phyloP scores from a whole-genome alignment of 345 rosid genomes.

The Turnera subulata region DNA sequence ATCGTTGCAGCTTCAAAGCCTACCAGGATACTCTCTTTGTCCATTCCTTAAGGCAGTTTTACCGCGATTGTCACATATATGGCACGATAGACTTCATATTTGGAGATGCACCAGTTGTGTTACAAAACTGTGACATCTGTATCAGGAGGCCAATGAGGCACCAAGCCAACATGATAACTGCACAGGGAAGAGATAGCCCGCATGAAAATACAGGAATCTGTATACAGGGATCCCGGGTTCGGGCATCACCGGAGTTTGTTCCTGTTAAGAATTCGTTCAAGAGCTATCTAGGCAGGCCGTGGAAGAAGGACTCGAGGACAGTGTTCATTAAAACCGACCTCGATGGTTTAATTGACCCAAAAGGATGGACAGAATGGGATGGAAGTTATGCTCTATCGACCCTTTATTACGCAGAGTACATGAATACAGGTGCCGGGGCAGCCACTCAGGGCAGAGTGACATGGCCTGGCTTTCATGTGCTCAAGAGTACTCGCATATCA shows the following conservation, averaged over 20 bases:
- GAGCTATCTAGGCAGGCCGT: constrained; percentile 58
- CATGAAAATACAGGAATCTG: constrained; percentile 54
- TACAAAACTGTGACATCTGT: constrained; percentile 73
- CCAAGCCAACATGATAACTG: constrained; percentile 57
- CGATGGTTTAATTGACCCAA: constrained; percentile 51
- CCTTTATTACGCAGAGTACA: constrained; percentile 55
- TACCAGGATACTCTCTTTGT: constrained; percentile 68
- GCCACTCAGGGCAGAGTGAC: constrained; percentile 33
- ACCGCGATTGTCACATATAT: constrained; percentile 62
- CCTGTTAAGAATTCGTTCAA: constrained; percentile 30
- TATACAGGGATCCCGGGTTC: constrained; percentile 44
- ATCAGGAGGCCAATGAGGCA: constrained; percentile 50
- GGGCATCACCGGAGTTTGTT: constrained; percentile 37
- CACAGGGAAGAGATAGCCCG: constrained; percentile 58
- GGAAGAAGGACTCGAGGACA: constrained; percentile 54
- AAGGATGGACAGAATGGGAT: constrained; percentile 61
- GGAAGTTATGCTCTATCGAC: constrained; percentile 54
- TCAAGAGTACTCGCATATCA: no score
- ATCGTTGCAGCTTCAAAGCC: constrained; percentile 60
- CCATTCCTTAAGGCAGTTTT: constrained; percentile 61
- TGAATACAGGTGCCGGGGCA: constrained; percentile 53
- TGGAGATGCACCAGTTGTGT: constrained; percentile 54
- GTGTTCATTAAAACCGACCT: constrained; percentile 30
- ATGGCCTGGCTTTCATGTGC: constrained; percentile 71
- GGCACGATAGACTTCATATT: constrained; percentile 79